Evolutionary conservation across 352 stramenopile species (phyloP).

Genomic region (Phytopythium kandeliae): DNA sequence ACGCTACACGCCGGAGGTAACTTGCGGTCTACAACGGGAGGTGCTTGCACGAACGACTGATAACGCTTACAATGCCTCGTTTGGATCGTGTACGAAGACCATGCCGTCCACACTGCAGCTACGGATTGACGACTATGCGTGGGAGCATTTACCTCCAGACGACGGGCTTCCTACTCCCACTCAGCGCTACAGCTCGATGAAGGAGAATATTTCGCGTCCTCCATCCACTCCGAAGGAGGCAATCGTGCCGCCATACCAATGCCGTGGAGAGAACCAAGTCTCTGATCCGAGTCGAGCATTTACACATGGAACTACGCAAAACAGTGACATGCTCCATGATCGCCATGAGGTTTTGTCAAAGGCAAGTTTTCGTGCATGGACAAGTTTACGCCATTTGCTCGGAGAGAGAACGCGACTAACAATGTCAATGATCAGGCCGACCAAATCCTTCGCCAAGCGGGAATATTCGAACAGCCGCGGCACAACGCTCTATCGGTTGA

Average conservation of each 20-base stretch:
- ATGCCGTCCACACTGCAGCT: constrained; percentile 1
- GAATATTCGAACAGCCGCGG: constrained; percentile 15
- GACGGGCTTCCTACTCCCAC: not conserved
- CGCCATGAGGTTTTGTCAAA: constrained; percentile 27
- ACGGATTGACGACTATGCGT: not conserved
- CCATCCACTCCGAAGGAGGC: not conserved
- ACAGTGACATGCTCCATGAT: constrained; percentile 18
- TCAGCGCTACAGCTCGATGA: not conserved
- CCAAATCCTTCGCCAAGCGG: constrained; percentile 37
- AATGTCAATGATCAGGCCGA: constrained; percentile 21
- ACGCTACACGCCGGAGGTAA: constrained; percentile 39
- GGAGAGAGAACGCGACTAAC: not conserved
- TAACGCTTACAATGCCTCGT: not conserved
- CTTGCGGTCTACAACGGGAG: no score
- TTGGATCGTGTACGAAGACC: not conserved
- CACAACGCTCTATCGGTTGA: not conserved
- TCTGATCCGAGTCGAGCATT: not conserved
- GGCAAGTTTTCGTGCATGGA: constrained; percentile 10
- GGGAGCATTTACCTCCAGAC: constrained; percentile 2
- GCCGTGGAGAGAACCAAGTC: not conserved
- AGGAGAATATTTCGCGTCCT: not conserved
- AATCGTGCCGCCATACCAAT: not conserved
- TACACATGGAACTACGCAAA: not conserved
- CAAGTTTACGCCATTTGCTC: no score
- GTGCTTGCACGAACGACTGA: no score